Evolutionary conservation across 768 basidiomycete species (phyloP).

Genomic region (Trametes sanguinea): DNA sequence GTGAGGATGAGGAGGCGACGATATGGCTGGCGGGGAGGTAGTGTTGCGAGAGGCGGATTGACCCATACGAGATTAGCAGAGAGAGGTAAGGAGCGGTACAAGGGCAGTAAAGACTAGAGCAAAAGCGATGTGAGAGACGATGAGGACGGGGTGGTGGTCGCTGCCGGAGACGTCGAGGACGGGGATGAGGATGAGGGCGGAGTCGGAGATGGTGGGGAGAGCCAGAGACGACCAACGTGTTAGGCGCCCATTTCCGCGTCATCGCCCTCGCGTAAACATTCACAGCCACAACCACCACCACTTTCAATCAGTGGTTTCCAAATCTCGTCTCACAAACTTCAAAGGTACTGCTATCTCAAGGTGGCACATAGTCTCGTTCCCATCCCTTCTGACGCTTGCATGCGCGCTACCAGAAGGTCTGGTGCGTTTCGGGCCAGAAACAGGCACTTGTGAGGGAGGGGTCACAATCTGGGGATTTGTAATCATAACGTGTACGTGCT

Average conservation of each 20-base stretch:
- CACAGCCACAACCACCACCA: too few relatives aligned
- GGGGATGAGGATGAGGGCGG: neutral
- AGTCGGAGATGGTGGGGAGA: neutral
- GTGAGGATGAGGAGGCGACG: constrained; percentile 8
- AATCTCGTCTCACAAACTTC: too few relatives aligned
- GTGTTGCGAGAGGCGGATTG: constrained; percentile 28
- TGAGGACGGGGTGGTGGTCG: neutral
- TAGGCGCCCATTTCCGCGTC: neutral
- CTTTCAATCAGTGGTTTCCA: too few relatives aligned
- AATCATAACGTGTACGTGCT: neutral
- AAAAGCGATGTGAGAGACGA: neutral
- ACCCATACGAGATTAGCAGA: constrained; percentile 26
- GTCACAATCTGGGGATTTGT: neutral
- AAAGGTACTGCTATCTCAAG: too few relatives aligned
- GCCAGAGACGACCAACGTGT: neutral
- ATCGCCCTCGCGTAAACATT: neutral
- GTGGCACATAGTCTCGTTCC: too few relatives aligned
- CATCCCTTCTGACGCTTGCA: too few relatives aligned
- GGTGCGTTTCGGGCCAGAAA: neutral
- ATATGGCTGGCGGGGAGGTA: constrained; percentile 16
- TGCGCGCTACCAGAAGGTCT: neutral
- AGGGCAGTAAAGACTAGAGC: neutral
- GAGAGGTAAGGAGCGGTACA: constrained; percentile 15
- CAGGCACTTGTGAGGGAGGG: neutral
- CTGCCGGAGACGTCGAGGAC: neutral